These are phyloP conservation scores for Pseudogymnoascus sp. DNA, from an alignment of 2,329 filamentous ascomycete genomes.

Conservation along the genomic window DNA sequence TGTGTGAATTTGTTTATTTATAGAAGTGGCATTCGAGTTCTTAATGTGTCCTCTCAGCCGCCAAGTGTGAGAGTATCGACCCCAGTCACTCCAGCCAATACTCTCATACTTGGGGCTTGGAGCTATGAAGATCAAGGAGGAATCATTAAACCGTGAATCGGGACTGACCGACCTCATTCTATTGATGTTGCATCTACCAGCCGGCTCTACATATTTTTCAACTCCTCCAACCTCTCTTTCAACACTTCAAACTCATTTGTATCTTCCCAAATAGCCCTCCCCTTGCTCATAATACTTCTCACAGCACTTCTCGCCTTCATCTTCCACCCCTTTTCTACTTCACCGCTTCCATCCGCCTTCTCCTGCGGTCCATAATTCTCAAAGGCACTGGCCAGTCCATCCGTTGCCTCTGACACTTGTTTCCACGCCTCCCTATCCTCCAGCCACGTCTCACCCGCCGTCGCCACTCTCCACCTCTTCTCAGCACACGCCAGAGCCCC, in stretches of 20 bases:
- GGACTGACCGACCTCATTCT: background rate
- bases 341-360: constrained; percentile 48
- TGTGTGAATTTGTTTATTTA: background rate
- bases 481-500: constrained; percentile 78
- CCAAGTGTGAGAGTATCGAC: too few relatives aligned
- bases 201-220: constrained; percentile 32
- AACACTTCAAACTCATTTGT: constrained; percentile 59
- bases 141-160: background rate
- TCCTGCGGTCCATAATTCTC: constrained; percentile 66
- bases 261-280: constrained; percentile 75
- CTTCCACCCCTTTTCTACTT: constrained; percentile 75
- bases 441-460: constrained; percentile 34
- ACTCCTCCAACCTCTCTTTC: constrained; percentile 46
- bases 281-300: constrained; percentile 74
- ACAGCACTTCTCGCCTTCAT: constrained; percentile 82
- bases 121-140: too few relatives aligned
- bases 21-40: too few relatives aligned
- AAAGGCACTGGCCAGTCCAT: constrained; percentile 74
- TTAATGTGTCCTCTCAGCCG: too few relatives aligned
- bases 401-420: constrained; percentile 57
- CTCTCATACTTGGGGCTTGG: too few relatives aligned
- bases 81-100: too few relatives aligned
- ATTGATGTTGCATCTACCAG: background rate
- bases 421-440: constrained; percentile 45
- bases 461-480: constrained; percentile 76